These are phyloP conservation scores for Pestalotiopsis sp. DNA, from an alignment of 2,329 filamentous ascomycete species.

Conservation along the genomic window DNA sequence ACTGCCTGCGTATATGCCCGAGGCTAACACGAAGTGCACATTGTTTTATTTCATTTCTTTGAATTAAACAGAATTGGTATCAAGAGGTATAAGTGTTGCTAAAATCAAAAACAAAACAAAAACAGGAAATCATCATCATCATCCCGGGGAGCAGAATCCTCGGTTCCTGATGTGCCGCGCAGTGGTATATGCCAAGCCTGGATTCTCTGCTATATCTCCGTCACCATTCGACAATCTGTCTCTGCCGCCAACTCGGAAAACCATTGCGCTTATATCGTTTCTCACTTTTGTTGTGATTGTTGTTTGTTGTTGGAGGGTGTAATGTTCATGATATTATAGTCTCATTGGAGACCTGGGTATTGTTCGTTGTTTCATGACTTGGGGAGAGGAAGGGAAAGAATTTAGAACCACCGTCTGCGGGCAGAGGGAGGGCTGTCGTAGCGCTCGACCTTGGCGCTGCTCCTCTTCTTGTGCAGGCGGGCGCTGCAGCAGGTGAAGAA, in stretches of 20 bases:
- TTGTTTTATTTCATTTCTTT: not conserved
- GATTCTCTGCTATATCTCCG: not conserved
- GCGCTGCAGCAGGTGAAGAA: conserved; percentile 64
- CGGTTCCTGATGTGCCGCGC: not conserved
- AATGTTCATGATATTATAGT: not conserved
- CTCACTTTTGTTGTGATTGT: not conserved
- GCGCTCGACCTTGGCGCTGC: conserved; percentile 9
- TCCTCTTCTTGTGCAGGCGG: conserved; percentile 36
- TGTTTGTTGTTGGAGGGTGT: not conserved
- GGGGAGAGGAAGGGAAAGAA: not conserved
- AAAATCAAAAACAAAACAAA: not conserved
- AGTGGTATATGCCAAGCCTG: too few relatives aligned
- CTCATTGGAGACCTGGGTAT: not conserved
- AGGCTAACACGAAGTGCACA: too few relatives aligned
- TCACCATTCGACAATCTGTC: not conserved
- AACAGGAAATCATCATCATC: not conserved
- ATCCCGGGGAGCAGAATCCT: not conserved
- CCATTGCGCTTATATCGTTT: not conserved
- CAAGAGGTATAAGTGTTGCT: conserved; percentile 9
- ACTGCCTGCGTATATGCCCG: too few relatives aligned
- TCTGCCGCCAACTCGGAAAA: not conserved
- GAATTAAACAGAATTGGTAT: not conserved
- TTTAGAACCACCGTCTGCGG: conserved; percentile 14
- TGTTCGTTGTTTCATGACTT: not conserved
- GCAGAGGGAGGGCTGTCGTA: conserved; percentile 2